Percentiles rank a stretch among this genome's conserved stretches.
These are phyloP conservation scores for Strobilomyces confusus DNA, from an alignment of 768 basidiomycete species.

Conservation along the genomic window DNA sequence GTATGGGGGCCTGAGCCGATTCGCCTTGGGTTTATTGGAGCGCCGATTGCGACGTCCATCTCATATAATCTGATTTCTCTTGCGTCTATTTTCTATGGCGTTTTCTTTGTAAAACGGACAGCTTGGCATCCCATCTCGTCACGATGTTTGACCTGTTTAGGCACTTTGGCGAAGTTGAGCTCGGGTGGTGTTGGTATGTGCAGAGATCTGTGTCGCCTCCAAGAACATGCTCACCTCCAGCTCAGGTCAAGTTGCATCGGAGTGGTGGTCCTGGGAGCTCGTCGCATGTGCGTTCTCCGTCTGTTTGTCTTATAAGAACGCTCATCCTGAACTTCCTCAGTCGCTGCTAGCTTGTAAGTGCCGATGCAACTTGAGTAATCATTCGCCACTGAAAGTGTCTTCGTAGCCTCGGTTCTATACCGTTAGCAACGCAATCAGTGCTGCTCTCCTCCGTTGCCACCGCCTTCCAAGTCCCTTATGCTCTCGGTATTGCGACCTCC, in stretches of 20 bases:
- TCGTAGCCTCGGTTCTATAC: constrained; percentile 68
- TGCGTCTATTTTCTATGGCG: constrained; percentile 57
- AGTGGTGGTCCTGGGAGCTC: constrained; percentile 98
- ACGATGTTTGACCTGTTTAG: constrained; percentile 61
- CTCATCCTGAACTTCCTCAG: constrained; percentile 26
- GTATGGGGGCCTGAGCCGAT: constrained; percentile 68
- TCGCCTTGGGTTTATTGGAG: constrained; percentile 86
- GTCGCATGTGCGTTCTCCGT: constrained; percentile 41
- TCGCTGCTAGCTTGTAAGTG: constrained; percentile 51
- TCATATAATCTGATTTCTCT: constrained; percentile 80
- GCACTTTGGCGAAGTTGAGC: constrained; percentile 69
- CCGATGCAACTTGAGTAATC: neutral
- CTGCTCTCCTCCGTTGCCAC: constrained; percentile 70
- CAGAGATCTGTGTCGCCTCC: neutral
- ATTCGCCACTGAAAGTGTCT: constrained; percentile 14
- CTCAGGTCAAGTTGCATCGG: constrained; percentile 71
- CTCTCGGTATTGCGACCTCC: constrained; percentile 76
- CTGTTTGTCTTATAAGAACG: neutral
- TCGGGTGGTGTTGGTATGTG: constrained; percentile 69
- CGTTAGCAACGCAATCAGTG: constrained; percentile 86
- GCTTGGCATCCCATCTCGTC: constrained; percentile 83
- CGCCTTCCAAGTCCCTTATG: constrained; percentile 80
- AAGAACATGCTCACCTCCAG: neutral
- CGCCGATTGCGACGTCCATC: constrained; percentile 83
- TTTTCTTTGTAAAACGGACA: constrained; percentile 58